Evolutionary conservation across 305 asterid genomes (phyloP).

Genomic region (Solanum hybrid): DNA sequence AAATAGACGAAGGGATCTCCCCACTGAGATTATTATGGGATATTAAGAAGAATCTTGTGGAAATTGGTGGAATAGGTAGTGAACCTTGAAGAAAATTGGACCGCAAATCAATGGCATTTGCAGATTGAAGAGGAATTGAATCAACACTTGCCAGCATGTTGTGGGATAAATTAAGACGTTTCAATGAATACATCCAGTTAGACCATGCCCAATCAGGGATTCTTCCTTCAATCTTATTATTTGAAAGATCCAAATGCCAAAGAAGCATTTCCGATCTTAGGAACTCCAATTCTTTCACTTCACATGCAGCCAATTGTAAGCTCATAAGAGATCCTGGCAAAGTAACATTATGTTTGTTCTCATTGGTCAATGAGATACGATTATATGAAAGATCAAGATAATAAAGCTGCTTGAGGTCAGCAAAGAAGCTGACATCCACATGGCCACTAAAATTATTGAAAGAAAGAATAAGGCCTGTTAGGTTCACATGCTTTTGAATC

Average conservation of each 20-base stretch:
- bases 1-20: too few relatives aligned
- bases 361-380: neutral
- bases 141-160: conserved; percentile 6
- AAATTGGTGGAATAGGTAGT: too few relatives aligned
- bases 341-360: neutral
- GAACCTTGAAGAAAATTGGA: too few relatives aligned
- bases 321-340: neutral
- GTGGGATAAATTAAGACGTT: conserved; percentile 18
- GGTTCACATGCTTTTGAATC: neutral
- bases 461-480: accelerated
- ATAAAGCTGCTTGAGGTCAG: neutral
- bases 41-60: neutral
- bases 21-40: neutral
- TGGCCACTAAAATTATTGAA: conserved; percentile 1
- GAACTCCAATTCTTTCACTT: neutral
- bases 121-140: neutral
- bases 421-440: neutral
- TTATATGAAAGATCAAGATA: neutral
- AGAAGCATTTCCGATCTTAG: neutral
- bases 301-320: neutral
- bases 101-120: too few relatives aligned
- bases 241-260: conserved; percentile 15
- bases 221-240: conserved; percentile 24
- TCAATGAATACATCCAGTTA: neutral
- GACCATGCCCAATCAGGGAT: conserved; percentile 28